A percentile compares a stretch with the other conserved stretches of the same genome.
phyloP scores from a whole-genome alignment of 257 asterid genomes.

The Jacaranda mimosifolia region DNA sequence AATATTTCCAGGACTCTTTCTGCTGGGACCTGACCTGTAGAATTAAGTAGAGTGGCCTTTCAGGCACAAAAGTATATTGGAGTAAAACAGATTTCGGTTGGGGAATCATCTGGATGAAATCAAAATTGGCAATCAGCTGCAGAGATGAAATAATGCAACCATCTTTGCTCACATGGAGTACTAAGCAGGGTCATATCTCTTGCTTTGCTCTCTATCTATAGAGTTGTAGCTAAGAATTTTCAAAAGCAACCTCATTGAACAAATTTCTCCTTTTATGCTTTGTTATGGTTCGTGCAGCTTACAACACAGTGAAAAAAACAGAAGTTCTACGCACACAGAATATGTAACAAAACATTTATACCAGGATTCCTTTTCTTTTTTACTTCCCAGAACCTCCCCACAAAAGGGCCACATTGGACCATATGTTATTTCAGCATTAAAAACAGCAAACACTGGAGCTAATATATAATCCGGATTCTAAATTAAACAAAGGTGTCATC shows the following conservation, averaged over 20 bases:
- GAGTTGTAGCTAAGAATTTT: neutral
- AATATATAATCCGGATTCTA: no score
- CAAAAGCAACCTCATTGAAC: neutral
- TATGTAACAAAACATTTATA: no score
- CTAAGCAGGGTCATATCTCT: neutral
- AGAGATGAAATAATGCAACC: neutral
- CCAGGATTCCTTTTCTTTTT: neutral
- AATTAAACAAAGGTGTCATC: no score
- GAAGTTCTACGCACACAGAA: no score
- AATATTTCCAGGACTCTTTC: conserved; percentile 47
- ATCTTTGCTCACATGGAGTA: neutral
- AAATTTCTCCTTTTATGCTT: neutral
- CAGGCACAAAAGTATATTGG: conserved; percentile 16
- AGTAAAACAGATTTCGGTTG: conserved; percentile 1
- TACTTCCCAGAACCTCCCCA: neutral
- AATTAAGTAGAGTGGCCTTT: neutral
- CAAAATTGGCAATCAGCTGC: neutral
- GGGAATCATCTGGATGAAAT: neutral
- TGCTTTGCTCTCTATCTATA: neutral
- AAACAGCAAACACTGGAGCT: no score
- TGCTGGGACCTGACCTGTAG: conserved; percentile 41
- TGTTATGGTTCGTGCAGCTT: neutral
- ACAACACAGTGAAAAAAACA: neutral
- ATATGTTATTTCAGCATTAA: no score
- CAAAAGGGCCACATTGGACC: no score